Evolutionary conservation across 441 rosid species (phyloP).

Genomic region (Gossypium aridum): DNA sequence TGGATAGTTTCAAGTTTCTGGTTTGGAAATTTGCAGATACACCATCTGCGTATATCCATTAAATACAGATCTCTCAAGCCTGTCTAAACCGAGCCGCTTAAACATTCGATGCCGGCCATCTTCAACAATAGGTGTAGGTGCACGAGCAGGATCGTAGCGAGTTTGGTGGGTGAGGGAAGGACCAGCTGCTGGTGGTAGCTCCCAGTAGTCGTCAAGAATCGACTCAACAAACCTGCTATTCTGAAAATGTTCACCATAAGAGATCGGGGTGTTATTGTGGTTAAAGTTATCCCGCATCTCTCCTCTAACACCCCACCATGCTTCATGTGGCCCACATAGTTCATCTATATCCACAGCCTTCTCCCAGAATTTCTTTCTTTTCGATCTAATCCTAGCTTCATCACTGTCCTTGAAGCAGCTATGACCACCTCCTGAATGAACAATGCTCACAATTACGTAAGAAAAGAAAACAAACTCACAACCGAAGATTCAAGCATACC

Average conservation of each 20-base stretch:
- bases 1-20: conserved; percentile 29
- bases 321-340: conserved; percentile 70
- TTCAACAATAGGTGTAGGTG: conserved; percentile 68
- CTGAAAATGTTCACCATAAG: conserved; percentile 65
- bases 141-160: conserved; percentile 85
- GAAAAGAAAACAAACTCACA: neutral
- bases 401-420: conserved; percentile 90
- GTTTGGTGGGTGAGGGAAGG: conserved; percentile 95
- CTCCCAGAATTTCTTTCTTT: conserved; percentile 90
- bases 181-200: conserved; percentile 87
- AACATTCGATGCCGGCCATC: conserved; percentile 73
- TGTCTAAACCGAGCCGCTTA: conserved; percentile 64
- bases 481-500: neutral
- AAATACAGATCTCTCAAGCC: conserved; percentile 70
- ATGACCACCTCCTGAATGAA: conserved; percentile 81
- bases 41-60: conserved; percentile 99
- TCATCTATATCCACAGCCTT: conserved; percentile 82
- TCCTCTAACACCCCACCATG: conserved; percentile 98
- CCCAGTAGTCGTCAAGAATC: conserved; percentile 81
- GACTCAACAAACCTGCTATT: conserved; percentile 77
- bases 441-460: conserved; percentile 1
- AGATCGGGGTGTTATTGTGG: conserved; percentile 60
- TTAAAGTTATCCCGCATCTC: conserved; percentile 81
- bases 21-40: conserved; percentile 68
- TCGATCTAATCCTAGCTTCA: conserved; percentile 82